Evolutionary conservation across 139 green algal genomes (phyloP), one percentile per base, ranked within the genome.

Genomic region (Micromonas pusilla): DNA sequence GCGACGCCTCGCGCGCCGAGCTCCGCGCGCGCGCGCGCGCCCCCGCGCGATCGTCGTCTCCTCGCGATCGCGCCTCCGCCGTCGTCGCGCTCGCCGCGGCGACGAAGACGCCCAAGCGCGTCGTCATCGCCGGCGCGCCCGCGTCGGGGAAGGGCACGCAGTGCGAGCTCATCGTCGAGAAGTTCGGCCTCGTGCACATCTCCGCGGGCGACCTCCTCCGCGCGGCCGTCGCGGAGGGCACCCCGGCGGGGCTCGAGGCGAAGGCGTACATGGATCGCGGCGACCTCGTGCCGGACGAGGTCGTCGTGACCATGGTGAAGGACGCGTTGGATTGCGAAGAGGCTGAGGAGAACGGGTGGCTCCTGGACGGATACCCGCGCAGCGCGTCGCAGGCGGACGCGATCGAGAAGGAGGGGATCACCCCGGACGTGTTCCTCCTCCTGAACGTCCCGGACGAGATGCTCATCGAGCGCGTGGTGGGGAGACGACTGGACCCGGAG

Each of bases 141-240:
- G 95, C 95, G 1, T 93, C 94, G 2, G 95, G 95, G 52, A 99
- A 99, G 85, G 95, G 95, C 70, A 99, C 95, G 4, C 84, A 98
- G 85, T 97, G 93, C 70, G 89, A 87, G 33, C 88, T 86, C 37
- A 97, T 98, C 37, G 88, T 96, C 1, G 84, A 93, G 81, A 87
- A 98, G 91, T 98, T 93, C 80, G 87, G 86, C 5, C 83, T 99
- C 25, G 87, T 92, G 36, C 95, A 99, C 85, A 97, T 98, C 52
- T 97, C 91, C 3, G 93, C 93, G 3, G 96, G 96, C 19, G 96
- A 99, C 79, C 81, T 99, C 39, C 88, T 99, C 70, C 88, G 96
- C n/a, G 96, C 93, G 23, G 91, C 98, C 83, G 94, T 99, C 28
- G 88, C 86, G 34, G 83, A 83, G 3, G 92, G 92, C 53, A 97